Conservation (phyloP, 2,329 filamentous ascomycete genomes). For the Tolypocladium amazonense region DNA sequence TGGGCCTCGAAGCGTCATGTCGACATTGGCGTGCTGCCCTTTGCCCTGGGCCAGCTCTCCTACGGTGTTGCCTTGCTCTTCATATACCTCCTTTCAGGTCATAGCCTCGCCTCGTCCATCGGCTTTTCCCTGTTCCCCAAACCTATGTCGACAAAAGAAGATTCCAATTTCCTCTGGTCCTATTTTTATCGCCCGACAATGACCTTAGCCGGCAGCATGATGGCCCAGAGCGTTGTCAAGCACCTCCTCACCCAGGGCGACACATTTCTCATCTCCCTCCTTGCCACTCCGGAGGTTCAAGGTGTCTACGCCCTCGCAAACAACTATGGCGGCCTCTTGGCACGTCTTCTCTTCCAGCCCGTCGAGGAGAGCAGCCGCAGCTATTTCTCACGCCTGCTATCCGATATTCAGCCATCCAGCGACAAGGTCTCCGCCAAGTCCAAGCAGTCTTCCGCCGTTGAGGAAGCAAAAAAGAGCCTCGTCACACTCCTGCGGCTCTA, state of each 20-base stretch:
- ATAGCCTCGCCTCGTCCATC: constrained; percentile 39
- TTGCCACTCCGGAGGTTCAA: constrained; percentile 71
- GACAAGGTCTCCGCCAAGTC: constrained; percentile 9
- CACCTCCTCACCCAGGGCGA: constrained; percentile 92
- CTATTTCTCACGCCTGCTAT: constrained; percentile 74
- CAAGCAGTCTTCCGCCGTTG: constrained; percentile 17
- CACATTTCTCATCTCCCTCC: constrained; percentile 70
- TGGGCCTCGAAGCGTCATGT: constrained; percentile 40
- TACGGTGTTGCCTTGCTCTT: constrained; percentile 61
- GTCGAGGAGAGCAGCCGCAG: constrained; percentile 88
- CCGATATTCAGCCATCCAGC: constrained; percentile 15
- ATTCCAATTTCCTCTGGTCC: constrained; percentile 36
- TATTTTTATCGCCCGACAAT: constrained; percentile 63
- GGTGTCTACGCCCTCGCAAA: constrained; percentile 87
- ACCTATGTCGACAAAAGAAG: constrained; percentile 16
- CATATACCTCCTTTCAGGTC: constrained; percentile 59
- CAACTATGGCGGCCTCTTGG: constrained; percentile 86
- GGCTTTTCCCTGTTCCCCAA: constrained; percentile 60
- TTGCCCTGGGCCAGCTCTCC: constrained; percentile 74
- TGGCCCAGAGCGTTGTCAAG: constrained; percentile 81
- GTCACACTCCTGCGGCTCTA: constrained; percentile 61
- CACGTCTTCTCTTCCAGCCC: constrained; percentile 84
- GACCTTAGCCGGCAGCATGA: constrained; percentile 68
- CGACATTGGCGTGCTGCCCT: constrained; percentile 70
- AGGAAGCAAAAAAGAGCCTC: constrained; percentile 41